A percentile compares a stretch with the other conserved stretches of the same genome.
These are phyloP conservation scores for Thalassiosira livingstoniorum DNA, from an alignment of 352 stramenopile species.

Conservation along the genomic window DNA sequence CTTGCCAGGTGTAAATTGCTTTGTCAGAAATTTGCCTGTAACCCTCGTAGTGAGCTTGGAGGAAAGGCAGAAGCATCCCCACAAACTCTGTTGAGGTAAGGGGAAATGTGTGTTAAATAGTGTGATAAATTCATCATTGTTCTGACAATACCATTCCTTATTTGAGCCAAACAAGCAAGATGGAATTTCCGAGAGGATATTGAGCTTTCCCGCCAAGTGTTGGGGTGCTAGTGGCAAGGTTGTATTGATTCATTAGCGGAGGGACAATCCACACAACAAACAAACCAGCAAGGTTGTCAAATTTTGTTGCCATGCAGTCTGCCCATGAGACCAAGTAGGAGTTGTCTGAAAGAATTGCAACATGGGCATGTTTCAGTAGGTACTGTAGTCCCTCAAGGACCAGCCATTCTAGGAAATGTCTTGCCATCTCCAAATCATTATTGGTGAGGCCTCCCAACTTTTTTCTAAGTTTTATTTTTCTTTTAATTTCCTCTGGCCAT, in stretches of 20 bases:
- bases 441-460: slow-evolving; percentile 34
- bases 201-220: slow-evolving; percentile 29
- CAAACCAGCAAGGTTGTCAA: slow-evolving; percentile 9
- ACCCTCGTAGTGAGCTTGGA: slow-evolving; percentile 15
- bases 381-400: slow-evolving; percentile 36
- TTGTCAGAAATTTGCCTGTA: slow-evolving; percentile 20
- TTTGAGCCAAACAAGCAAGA: slow-evolving; percentile 33
- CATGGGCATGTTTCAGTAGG: slow-evolving; percentile 4
- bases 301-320: not conserved
- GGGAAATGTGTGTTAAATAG: slow-evolving; percentile 43
- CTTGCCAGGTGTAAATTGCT: slow-evolving; percentile 1
- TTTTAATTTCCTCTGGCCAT: slow-evolving; percentile 29
- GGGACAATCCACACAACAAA: not conserved
- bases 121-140: slow-evolving; percentile 32
- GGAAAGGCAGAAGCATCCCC: slow-evolving; percentile 21
- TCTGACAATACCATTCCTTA: slow-evolving; percentile 38
- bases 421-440: slow-evolving; percentile 51
- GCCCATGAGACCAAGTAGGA: slow-evolving; percentile 26
- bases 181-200: slow-evolving; percentile 39
- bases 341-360: slow-evolving; percentile 37
- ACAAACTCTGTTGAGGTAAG: slow-evolving; percentile 33
- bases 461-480: slow-evolving; percentile 6
- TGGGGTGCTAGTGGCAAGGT: slow-evolving; percentile 23
- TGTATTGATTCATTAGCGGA: not conserved
- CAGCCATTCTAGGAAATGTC: slow-evolving; percentile 24